Percentiles rank a stretch among this genome's conserved stretches.
These are phyloP conservation scores for Tulasnella sp. DNA, from an alignment of 768 basidiomycete genomes.

Conservation along the genomic window DNA sequence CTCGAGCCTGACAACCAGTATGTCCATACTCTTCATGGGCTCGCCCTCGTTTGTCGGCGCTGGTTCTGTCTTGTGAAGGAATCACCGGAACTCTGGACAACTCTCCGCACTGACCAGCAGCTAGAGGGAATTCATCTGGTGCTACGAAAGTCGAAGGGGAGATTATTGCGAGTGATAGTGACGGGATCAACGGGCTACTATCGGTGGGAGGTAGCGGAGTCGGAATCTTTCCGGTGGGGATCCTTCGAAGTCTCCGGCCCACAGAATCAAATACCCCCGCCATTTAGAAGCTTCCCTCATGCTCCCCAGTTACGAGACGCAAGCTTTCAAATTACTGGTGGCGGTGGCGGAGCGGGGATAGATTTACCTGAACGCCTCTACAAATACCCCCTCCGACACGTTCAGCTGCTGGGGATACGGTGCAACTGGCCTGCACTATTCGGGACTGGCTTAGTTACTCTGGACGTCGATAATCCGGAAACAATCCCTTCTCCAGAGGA, in stretches of 20 bases:
- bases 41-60: background rate
- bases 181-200: background rate
- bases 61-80: background rate
- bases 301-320: background rate
- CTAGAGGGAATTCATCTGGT: background rate
- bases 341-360: background rate
- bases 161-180: background rate
- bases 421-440: background rate
- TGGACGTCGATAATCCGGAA: background rate
- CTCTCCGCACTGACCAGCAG: background rate
- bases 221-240: background rate
- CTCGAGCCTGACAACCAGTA: slow-evolving; percentile 3
- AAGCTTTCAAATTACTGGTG: background rate
- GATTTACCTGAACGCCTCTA: background rate
- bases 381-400: background rate
- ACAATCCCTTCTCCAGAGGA: background rate
- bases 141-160: background rate
- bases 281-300: background rate
- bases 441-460: background rate
- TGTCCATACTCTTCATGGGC: background rate
- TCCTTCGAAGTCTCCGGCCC: background rate
- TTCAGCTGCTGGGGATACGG: background rate
- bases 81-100: background rate
- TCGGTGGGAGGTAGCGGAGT: background rate
- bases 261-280: background rate